Evolutionary conservation across 2,329 filamentous ascomycete genomes (phyloP).

Genomic region (Alternaria triticina): DNA sequence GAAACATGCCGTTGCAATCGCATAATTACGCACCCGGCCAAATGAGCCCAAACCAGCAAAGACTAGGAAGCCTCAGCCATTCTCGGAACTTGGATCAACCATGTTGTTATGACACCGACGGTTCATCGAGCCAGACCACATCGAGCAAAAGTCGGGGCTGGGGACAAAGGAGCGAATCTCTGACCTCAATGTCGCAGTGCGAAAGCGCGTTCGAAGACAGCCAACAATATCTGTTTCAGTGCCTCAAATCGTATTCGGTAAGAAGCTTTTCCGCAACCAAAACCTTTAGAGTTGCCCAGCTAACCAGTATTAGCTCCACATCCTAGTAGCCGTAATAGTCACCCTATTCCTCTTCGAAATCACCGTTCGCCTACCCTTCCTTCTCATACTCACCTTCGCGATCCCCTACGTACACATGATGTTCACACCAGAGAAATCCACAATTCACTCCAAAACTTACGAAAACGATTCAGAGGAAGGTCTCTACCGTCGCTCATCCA

Average conservation of each 20-base stretch:
- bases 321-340: neutral
- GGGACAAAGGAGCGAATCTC: neutral
- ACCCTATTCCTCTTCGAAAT: neutral
- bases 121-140: neutral
- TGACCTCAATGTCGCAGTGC: neutral
- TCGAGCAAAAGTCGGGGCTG: neutral
- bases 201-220: neutral
- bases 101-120: neutral
- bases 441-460: accelerated
- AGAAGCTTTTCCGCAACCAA: neutral
- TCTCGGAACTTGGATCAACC: neutral
- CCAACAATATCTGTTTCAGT: neutral
- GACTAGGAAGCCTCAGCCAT: neutral
- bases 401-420: neutral
- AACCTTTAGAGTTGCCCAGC: neutral
- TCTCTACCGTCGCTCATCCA: neutral
- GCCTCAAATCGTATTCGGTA: neutral
- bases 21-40: neutral
- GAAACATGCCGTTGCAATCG: neutral
- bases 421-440: neutral
- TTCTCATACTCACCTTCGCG: neutral
- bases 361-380: neutral
- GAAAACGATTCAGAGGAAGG: neutral
- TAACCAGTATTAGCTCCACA: neutral
- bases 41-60: neutral